Percentiles rank a stretch among this genome's conserved stretches.
Conservation (phyloP, 2,329 filamentous ascomycete species). For the Coniochaeta pulveracea region DNA sequence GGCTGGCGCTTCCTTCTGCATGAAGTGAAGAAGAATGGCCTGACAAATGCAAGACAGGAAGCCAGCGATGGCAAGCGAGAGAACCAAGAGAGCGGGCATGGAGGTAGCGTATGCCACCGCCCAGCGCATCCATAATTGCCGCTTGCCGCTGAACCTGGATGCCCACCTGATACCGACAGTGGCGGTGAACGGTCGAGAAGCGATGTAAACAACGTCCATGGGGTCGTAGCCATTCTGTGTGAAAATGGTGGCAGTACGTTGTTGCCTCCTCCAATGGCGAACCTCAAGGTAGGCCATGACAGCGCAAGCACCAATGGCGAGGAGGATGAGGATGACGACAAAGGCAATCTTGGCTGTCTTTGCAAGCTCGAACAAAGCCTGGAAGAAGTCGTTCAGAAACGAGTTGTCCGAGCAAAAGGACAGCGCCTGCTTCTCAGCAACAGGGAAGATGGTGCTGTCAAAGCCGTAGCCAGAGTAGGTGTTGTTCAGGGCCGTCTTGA, state of each 20-base stretch:
- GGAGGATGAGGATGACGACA: slow-evolving; percentile 59
- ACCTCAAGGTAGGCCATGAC: slow-evolving; percentile 77
- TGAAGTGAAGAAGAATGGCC: slow-evolving; percentile 59
- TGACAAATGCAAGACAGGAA: slow-evolving; percentile 77
- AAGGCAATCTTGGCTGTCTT: slow-evolving; percentile 61
- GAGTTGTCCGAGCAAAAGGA: slow-evolving; percentile 84
- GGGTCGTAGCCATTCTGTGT: slow-evolving; percentile 58
- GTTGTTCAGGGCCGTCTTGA: slow-evolving; percentile 62
- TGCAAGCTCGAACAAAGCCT: slow-evolving; percentile 55
- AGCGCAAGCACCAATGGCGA: slow-evolving; percentile 62
- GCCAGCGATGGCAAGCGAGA: slow-evolving; percentile 72
- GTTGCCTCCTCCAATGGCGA: slow-evolving; percentile 62
- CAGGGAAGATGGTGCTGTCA: slow-evolving; percentile 65
- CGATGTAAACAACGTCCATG: slow-evolving; percentile 82
- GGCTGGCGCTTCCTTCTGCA: slow-evolving; percentile 66
- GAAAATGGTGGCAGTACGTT: slow-evolving; percentile 57
- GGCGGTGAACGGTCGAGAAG: slow-evolving; percentile 68
- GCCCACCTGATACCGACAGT: slow-evolving; percentile 60
- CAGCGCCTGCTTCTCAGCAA: slow-evolving; percentile 72
- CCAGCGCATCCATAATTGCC: slow-evolving; percentile 70
- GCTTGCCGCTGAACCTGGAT: slow-evolving; percentile 50
- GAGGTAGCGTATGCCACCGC: slow-evolving; percentile 81
- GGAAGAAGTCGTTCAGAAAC: slow-evolving; percentile 75
- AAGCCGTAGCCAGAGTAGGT: slow-evolving; percentile 66
- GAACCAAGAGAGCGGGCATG: slow-evolving; percentile 70